Conservation (phyloP, 2,329 filamentous ascomycete species). For the Stromatinia cepivora region DNA sequence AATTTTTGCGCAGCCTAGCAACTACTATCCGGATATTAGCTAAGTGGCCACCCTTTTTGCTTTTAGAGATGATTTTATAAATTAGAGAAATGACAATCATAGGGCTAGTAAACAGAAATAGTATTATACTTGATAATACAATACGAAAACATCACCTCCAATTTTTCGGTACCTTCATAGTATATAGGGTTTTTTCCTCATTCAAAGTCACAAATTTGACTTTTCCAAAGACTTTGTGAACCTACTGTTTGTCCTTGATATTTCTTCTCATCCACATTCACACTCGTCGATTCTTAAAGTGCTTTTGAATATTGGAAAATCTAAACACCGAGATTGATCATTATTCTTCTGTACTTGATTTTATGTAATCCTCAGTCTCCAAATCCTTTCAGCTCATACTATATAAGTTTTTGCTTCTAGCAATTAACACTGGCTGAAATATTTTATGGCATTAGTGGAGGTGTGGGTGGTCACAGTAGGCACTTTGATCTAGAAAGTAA, state of each 20-base stretch:
- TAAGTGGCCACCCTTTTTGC: too few species aligned
- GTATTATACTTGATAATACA: neutral
- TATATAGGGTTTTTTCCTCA: neutral
- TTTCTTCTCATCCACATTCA: neutral
- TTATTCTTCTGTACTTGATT: neutral
- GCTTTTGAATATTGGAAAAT: neutral
- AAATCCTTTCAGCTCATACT: neutral
- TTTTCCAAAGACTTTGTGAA: neutral
- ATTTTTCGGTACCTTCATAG: neutral
- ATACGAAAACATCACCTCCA: neutral
- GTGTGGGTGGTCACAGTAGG: too few species aligned
- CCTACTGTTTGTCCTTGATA: neutral
- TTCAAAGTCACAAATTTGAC: too few species aligned
- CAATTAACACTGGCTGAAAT: too few species aligned
- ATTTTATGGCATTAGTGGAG: too few species aligned
- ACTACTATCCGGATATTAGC: too few species aligned
- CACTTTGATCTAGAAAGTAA: too few species aligned
- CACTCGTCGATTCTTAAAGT: neutral
- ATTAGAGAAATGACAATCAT: neutral
- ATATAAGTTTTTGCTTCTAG: too few species aligned
- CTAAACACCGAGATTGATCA: neutral
- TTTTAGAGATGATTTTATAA: too few species aligned
- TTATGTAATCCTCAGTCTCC: neutral
- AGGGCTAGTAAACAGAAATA: neutral
- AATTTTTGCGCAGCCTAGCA: too few species aligned